These are phyloP conservation scores for Chimonanthus salicifolius DNA, from an alignment of 164 flowering plant species.

Conservation along the genomic window DNA sequence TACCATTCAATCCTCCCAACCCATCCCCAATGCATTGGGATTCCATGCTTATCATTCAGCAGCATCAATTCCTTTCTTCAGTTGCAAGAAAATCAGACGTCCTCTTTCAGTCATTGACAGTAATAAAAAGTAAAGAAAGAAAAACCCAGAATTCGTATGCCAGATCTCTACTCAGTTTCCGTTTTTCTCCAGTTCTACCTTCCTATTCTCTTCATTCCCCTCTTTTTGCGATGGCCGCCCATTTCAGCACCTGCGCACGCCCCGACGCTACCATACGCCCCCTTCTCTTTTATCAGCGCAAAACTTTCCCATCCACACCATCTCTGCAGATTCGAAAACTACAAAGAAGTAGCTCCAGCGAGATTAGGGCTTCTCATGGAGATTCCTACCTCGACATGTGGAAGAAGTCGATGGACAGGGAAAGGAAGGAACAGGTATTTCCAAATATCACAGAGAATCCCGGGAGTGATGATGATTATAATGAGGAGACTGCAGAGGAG, in stretches of 20 bases:
- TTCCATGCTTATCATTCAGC: no score
- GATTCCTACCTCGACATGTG: conserved; percentile 81
- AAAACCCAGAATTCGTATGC: background rate
- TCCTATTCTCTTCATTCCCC: conserved; percentile 6
- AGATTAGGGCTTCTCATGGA: conserved; percentile 31
- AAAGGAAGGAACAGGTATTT: conserved; percentile 51
- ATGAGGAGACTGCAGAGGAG: conserved; percentile 18
- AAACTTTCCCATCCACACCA: conserved; percentile 4
- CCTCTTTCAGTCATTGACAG: background rate
- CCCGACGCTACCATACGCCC: conserved; percentile 17
- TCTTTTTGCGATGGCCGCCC: conserved; percentile 24
- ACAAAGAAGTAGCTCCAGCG: background rate
- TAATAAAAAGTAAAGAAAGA: background rate
- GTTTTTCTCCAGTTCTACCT: conserved; percentile 2
- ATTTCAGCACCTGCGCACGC: conserved; percentile 13
- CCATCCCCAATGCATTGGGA: no score
- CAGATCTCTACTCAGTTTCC: background rate
- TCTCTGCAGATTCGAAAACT: background rate
- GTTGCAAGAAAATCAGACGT: background rate
- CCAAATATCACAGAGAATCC: conserved; percentile 34
- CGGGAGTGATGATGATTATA: conserved; percentile 11
- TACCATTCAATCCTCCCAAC: no score
- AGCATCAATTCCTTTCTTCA: conserved; percentile 13
- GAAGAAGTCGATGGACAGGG: conserved; percentile 63
- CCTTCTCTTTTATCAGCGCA: conserved; percentile 2